A percentile compares a stretch with the other conserved stretches of the same genome.
Evolutionary conservation across 352 stramenopile species (phyloP).

Genomic region (Globisporangium nagaii): DNA sequence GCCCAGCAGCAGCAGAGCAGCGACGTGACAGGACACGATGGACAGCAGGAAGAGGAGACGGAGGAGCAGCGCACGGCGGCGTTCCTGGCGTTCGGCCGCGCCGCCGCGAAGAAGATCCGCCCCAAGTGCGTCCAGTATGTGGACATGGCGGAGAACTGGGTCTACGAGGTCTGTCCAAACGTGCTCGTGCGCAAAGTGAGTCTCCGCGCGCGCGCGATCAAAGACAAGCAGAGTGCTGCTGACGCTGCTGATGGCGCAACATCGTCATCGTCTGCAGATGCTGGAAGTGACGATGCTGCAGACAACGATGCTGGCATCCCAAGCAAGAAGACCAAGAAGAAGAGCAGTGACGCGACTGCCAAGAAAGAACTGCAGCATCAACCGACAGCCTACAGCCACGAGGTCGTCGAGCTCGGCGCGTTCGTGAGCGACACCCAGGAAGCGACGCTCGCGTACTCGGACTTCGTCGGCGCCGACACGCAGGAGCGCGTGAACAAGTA

Average conservation of each 20-base stretch:
- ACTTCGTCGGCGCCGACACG: constrained; percentile 41
- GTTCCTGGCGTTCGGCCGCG: constrained; percentile 48
- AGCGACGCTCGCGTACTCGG: constrained; percentile 25
- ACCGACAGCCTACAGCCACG: constrained; percentile 8
- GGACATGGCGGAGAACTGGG: constrained; percentile 36
- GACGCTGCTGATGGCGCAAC: not conserved
- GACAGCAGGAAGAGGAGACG: not conserved
- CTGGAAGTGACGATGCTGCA: too few relatives aligned
- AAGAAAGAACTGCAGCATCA: constrained; percentile 5
- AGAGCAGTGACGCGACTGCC: not conserved
- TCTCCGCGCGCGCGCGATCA: constrained; percentile 9
- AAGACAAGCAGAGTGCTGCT: not conserved
- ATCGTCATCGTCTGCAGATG: constrained; percentile 4
- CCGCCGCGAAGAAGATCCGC: constrained; percentile 45
- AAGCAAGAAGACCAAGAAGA: too few relatives aligned
- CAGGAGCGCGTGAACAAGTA: constrained; percentile 33
- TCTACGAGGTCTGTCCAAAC: constrained; percentile 66
- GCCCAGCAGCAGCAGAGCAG: not conserved
- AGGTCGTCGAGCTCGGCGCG: constrained; percentile 33
- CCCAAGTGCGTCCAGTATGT: constrained; percentile 64
- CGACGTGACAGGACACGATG: not conserved
- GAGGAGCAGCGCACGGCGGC: constrained; percentile 4
- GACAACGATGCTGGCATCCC: constrained; percentile 3
- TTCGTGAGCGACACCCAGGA: constrained; percentile 31
- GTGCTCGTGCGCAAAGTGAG: constrained; percentile 50